Evolutionary conservation across 768 basidiomycete species (phyloP).

Genomic region (Hygrocybe punicea): DNA sequence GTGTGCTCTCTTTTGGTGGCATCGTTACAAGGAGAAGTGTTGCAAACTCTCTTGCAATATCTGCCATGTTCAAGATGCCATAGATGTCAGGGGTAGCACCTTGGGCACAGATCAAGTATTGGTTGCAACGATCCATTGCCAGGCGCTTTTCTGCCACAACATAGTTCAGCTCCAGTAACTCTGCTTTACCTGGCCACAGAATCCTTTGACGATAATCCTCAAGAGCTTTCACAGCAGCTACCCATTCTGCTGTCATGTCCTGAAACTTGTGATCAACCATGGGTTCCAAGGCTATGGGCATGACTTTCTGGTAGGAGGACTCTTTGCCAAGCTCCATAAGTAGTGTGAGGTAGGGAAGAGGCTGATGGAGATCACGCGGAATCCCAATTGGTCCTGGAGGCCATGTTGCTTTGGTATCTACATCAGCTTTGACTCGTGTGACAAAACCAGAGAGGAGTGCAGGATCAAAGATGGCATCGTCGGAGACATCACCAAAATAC

Average conservation of each 20-base stretch:
- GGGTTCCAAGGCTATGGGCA: background rate
- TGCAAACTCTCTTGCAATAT: background rate
- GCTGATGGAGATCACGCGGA: background rate
- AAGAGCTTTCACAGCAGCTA: background rate
- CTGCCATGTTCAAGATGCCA: background rate
- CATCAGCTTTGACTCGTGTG: background rate
- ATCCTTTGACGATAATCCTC: background rate
- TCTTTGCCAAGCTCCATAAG: background rate
- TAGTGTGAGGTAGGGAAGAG: background rate
- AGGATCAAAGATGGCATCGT: constrained; percentile 7
- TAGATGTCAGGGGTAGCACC: background rate
- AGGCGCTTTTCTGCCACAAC: background rate
- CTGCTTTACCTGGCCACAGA: background rate
- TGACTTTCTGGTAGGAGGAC: background rate
- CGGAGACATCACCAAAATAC: constrained; percentile 12
- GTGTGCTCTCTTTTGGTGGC: no score
- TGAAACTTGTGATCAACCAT: background rate
- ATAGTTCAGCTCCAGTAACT: background rate
- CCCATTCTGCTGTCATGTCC: background rate
- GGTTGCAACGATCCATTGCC: background rate
- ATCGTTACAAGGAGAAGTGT: background rate
- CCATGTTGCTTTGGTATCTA: background rate
- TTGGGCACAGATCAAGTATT: background rate
- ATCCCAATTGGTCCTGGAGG: background rate
- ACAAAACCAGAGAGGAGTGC: constrained; percentile 11